A percentile compares a stretch with the other conserved stretches of the same genome.
phyloP scores from a whole-genome alignment of 306 rosid genomes.

The Citrullus amarus region DNA sequence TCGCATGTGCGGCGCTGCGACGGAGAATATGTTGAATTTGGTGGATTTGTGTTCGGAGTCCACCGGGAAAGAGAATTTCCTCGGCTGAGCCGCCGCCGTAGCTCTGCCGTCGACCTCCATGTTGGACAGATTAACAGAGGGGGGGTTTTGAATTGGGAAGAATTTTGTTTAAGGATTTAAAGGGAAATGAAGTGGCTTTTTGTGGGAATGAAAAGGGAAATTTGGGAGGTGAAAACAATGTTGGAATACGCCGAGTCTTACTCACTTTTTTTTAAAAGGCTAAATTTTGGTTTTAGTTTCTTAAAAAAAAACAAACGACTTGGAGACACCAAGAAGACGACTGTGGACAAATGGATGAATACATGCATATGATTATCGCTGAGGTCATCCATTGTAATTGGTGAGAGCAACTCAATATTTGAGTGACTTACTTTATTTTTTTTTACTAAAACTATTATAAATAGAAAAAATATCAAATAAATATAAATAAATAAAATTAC shows the following conservation, averaged over 20 bases:
- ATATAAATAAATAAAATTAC: too few relatives aligned
- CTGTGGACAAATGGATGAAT: neutral
- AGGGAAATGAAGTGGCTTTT: conserved; percentile 3
- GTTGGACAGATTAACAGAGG: neutral
- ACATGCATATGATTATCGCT: neutral
- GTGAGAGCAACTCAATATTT: too few relatives aligned
- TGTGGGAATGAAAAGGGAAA: conserved; percentile 5
- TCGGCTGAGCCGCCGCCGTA: conserved; percentile 4
- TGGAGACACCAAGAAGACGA: neutral
- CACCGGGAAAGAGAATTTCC: conserved; percentile 43
- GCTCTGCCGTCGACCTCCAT: conserved; percentile 29
- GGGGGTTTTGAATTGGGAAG: neutral
- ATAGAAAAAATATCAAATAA: too few relatives aligned
- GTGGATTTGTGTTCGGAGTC: conserved; percentile 85
- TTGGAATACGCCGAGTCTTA: conserved; percentile 9
- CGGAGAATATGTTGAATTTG: conserved; percentile 45
- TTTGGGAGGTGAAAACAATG: neutral
- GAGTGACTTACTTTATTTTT: too few relatives aligned
- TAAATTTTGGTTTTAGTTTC: neutral
- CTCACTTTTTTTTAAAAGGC: neutral
- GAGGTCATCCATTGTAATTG: neutral
- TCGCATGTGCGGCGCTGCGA: conserved; percentile 72
- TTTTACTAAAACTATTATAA: too few relatives aligned
- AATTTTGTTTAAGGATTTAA: conserved; percentile 7
- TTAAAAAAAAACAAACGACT: neutral